Conservation (phyloP, 202 grass and related monocot genomes). For the Panicum hallii region DNA sequence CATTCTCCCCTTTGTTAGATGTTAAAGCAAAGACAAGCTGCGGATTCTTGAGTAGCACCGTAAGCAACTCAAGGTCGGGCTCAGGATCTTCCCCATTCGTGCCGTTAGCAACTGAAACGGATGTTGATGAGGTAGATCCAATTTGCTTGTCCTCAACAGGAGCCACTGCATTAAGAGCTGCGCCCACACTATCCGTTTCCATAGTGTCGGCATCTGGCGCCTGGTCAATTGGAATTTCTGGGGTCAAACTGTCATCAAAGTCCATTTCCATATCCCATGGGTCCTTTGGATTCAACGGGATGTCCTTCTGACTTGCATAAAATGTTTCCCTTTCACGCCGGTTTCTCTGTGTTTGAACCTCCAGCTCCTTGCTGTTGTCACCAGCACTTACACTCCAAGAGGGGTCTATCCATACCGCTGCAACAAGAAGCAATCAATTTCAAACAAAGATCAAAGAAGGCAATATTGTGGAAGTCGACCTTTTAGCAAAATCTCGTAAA, state of each 20-base stretch:
- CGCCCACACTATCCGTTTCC: slow-evolving; percentile 37
- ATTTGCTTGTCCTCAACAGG: slow-evolving; percentile 33
- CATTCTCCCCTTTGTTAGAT: slow-evolving; percentile 54
- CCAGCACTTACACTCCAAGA: slow-evolving; percentile 74
- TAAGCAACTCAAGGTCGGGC: slow-evolving; percentile 88
- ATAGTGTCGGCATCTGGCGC: slow-evolving; percentile 60
- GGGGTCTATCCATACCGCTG: slow-evolving; percentile 73
- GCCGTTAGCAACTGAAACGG: slow-evolving; percentile 44
- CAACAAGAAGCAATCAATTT: slow-evolving; percentile 55
- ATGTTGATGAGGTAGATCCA: slow-evolving; percentile 49
- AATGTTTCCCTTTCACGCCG: slow-evolving; percentile 78
- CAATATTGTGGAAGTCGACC: background rate
- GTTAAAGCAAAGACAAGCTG: slow-evolving; percentile 95
- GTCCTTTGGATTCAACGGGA: slow-evolving; percentile 78
- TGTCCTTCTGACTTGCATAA: slow-evolving; percentile 62
- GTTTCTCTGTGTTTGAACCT: slow-evolving; percentile 83
- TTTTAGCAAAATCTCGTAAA: slow-evolving; percentile 10
- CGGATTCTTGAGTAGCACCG: slow-evolving; percentile 90
- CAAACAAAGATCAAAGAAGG: slow-evolving; percentile 43
- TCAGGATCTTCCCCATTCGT: slow-evolving; percentile 33
- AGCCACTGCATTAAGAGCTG: slow-evolving; percentile 17
- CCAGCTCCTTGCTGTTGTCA: slow-evolving; percentile 84
- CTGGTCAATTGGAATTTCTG: slow-evolving; percentile 86
- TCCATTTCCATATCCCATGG: slow-evolving; percentile 97
- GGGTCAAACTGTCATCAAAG: slow-evolving; percentile 91